Percentiles rank a stretch among this genome's conserved stretches.
Conservation (phyloP, 1,284 basidiomycete genomes). For the Cutaneotrichosporon arboriforme region DNA sequence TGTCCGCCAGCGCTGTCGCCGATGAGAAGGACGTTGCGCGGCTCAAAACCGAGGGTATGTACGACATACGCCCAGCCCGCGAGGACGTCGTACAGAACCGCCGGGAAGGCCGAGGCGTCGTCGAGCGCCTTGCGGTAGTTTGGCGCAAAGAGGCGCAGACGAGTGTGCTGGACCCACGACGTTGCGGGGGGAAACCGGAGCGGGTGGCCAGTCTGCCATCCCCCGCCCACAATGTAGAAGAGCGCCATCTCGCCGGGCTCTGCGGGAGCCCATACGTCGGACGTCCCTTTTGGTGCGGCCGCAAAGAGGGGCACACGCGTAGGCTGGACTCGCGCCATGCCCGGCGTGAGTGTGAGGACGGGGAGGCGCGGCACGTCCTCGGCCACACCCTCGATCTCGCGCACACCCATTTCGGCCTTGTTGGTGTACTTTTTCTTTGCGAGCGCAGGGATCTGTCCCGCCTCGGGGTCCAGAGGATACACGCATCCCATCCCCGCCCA, state of each 20-base stretch:
- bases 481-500: conserved; percentile 2
- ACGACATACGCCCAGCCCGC: conserved; percentile 15
- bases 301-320: conserved; percentile 5
- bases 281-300: conserved; percentile 10
- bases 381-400: conserved; percentile 3
- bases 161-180: not conserved
- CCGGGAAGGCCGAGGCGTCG: conserved; percentile 10
- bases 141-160: not conserved
- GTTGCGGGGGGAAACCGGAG: not conserved
- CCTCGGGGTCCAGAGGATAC: conserved; percentile 1
- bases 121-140: conserved; percentile 18
- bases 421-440: not conserved
- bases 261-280: conserved; percentile 9
- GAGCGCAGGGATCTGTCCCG: conserved; percentile 1
- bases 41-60: conserved; percentile 12
- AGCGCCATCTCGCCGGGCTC: conserved; percentile 9
- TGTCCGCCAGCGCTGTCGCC: conserved; percentile 14
- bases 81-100: conserved; percentile 10
- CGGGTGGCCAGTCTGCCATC: conserved; percentile 6
- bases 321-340: conserved; percentile 4
- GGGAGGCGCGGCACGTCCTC: conserved; percentile 1
- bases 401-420: conserved; percentile 6
- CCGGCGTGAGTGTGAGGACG: not conserved
- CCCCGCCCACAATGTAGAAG: conserved; percentile 16
- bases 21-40: conserved; percentile 12